phyloP scores from a whole-genome alignment of 176 grass and related monocot species.

The Cenchrus fungigraminus region DNA sequence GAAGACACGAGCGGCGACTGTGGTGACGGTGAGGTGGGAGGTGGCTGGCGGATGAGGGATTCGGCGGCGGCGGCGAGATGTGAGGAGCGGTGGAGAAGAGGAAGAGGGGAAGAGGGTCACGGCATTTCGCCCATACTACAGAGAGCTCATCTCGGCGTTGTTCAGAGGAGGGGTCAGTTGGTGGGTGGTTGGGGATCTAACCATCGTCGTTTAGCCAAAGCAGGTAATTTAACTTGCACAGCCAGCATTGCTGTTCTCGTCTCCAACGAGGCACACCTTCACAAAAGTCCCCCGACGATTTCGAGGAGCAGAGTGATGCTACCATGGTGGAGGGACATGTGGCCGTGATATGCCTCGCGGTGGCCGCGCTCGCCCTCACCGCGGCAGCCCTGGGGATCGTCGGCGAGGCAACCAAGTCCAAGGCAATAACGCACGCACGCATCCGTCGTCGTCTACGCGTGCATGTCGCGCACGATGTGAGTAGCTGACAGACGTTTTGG shows the following conservation, averaged over 20 bases:
- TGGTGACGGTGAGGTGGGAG: too few species aligned
- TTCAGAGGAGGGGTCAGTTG: too few species aligned
- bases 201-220: not conserved
- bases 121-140: too few species aligned
- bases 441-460: not conserved
- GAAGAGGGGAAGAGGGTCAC: too few species aligned
- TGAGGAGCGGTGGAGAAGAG: too few species aligned
- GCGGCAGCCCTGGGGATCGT: conserved; percentile 29
- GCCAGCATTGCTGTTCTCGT: not conserved
- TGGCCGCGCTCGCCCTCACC: conserved; percentile 24
- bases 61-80: too few species aligned
- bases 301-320: not conserved
- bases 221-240: not conserved
- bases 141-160: too few species aligned
- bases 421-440: not conserved
- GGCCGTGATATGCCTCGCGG: conserved; percentile 2
- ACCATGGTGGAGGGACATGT: conserved; percentile 29
- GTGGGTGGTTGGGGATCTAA: too few species aligned
- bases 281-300: not conserved
- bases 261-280: not conserved
- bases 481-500: not conserved
- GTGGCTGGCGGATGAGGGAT: too few species aligned
- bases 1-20: too few species aligned
- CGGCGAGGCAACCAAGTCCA: conserved; percentile 41
- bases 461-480: too few species aligned